These are phyloP conservation scores for Daldinia bambusicola DNA, from an alignment of 495 filamentous ascomycete genomes.

Conservation along the genomic window DNA sequence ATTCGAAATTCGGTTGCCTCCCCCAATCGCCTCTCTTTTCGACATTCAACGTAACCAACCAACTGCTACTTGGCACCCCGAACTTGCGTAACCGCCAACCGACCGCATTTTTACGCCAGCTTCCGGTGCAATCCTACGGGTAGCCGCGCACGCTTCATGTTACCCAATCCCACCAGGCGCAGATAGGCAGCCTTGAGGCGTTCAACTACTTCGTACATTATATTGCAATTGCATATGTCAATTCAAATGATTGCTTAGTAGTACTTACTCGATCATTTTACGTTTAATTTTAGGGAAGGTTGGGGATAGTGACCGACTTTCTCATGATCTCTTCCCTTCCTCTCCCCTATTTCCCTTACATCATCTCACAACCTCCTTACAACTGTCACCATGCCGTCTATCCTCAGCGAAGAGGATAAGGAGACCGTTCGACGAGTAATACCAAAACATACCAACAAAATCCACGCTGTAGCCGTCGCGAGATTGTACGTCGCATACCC, in stretches of 20 bases:
- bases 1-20: conserved; percentile 33
- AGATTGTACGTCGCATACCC: conserved; percentile 95
- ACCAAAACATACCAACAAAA: conserved; percentile 93
- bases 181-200: conserved; percentile 25
- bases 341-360: conserved; percentile 20
- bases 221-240: conserved; percentile 15
- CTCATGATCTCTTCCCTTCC: conserved; percentile 18
- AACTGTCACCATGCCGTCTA: conserved; percentile 77
- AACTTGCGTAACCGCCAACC: conserved; percentile 42
- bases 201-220: not conserved
- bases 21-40: conserved; percentile 28
- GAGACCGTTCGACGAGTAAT: conserved; percentile 90
- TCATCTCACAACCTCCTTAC: conserved; percentile 33
- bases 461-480: conserved; percentile 91
- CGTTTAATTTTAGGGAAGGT: conserved; percentile 14
- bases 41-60: conserved; percentile 23
- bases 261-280: conserved; percentile 18
- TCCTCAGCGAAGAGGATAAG: conserved; percentile 90
- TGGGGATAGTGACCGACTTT: conserved; percentile 27
- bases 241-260: conserved; percentile 40
- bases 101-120: conserved; percentile 23
- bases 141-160: conserved; percentile 30
- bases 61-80: conserved; percentile 10
- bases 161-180: conserved; percentile 15
- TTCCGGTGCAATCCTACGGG: conserved; percentile 18